Evolutionary conservation across 371 early-diverging fungal genomes (phyloP), one percentile per base, ranked within the genome.

Genomic region (Mortierella sp.): DNA sequence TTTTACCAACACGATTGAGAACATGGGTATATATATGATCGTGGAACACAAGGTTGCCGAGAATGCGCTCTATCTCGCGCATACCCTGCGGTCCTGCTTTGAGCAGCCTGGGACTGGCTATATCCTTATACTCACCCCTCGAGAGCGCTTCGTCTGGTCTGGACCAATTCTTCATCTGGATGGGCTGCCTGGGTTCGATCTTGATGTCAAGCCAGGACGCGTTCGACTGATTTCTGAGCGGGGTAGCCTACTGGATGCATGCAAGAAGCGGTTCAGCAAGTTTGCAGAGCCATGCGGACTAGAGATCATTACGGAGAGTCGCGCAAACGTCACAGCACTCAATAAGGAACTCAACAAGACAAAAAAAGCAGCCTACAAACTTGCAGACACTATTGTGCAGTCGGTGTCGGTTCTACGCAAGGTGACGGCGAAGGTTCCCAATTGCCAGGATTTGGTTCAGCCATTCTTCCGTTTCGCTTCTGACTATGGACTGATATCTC

Each of bases 391-490:
- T 0, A 88, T 89, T 14, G 84, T 91, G 14, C 86, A 87, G 22
- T 88, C 89, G 54, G 91, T 92, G 5, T 61, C 78, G 3, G 86
- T 85, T 9, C 89, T 92, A 28, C 89, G 90, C 28, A 88, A 88
- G 32, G 73, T 73, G 20, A 87, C 88, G 55, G 90, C 86, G 5
- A 77, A 83, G 18, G 87, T 87, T 2, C 74, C 87, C n/a, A 87
- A 86, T 49, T 92, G 92, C 64, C 90, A 93, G 66, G 95, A 94
- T 66, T 83, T 93, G 10, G 89, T 94, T n/a, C 93, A 95, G 79
- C 95, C 94, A 40, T 92, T 91, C 66, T 96, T 95, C 77, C 89
- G 89, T 57, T 96, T 96, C 88, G 94, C 93, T 0, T 91, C 93
- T 40, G 94, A 94, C 72, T 94, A 94, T 69, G 93, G 94, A 30